Evolutionary conservation across 2,329 filamentous ascomycete genomes (phyloP), one percentile per base, ranked within the genome.

Genomic region (Monosporascus sp.): DNA sequence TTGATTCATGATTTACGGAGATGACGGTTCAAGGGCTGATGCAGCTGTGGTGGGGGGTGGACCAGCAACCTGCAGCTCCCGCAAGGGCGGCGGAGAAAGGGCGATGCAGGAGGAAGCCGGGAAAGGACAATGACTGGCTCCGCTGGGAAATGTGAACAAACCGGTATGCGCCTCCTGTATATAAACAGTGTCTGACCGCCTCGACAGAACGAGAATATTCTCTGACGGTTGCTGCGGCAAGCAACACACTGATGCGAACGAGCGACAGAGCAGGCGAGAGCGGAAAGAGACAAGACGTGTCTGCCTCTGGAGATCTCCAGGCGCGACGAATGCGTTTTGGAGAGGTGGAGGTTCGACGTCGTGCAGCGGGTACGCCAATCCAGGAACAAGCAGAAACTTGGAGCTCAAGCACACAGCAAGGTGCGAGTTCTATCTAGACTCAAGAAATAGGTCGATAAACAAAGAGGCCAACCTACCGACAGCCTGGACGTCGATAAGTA

Each of bases 1-100:
- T 61, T 75, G 70, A 62, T 74, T 75, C 76, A 77, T 79, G 52
- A 56, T 71, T 34, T 56, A 57, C 54, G 51, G 51, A 49, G 56
- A 50, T 47, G 41, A 41, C 51, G 31, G 49, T n/a, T 53, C 42
- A 51, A 57, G 57, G 62, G 60, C 50, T 54, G 55, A 51, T 57
- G 60, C 63, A 64, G 63, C 64, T 59, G 60, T 61, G 60, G 61
- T 58, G 53, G 62, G 60, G 42, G 42, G 42, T 46, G 57, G 60
- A 55, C 62, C 61, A 64, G 63, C 60, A 62, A 57, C 55, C 63
- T 63, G 61, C 64, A 61, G 60, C 55, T 65, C 62, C 62, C 63
- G 62, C 48, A 51, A 53, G 59, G 57, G n/a, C 59, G 57, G 50
- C 54, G 54, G 47, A 52, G 49, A 49, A 39, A 37, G 18, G 37